Percentiles rank a stretch among this genome's conserved stretches.
These are phyloP conservation scores for Saitozyma sp. DNA, from an alignment of 768 basidiomycete genomes.

Conservation along the genomic window DNA sequence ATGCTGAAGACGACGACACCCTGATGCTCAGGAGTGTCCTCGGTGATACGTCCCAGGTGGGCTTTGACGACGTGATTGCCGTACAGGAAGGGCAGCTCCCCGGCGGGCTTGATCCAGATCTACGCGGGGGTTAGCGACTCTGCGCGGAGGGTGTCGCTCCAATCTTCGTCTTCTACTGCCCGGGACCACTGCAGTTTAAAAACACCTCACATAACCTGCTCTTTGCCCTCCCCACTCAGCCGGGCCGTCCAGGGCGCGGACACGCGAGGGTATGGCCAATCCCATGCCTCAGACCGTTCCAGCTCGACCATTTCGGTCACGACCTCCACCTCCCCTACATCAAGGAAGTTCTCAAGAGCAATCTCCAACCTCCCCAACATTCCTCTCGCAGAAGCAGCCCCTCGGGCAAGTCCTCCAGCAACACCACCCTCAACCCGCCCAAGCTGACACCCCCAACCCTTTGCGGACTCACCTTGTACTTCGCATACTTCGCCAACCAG, in stretches of 20 bases:
- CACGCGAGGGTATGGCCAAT: too few relatives aligned
- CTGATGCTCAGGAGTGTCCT: slow-evolving; percentile 98
- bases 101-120: slow-evolving; percentile 98
- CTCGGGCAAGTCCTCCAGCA: background rate
- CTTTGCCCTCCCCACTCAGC: background rate
- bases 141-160: too few relatives aligned
- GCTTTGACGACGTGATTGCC: slow-evolving; percentile 99
- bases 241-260: too few relatives aligned
- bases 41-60: slow-evolving; percentile 96
- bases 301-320: too few relatives aligned
- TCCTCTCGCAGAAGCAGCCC: too few relatives aligned
- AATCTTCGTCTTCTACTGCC: too few relatives aligned
- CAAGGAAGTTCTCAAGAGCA: background rate
- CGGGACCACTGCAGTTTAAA: background rate
- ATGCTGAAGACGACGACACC: slow-evolving; percentile 96
- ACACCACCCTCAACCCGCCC: background rate
- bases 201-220: background rate
- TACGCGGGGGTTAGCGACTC: background rate
- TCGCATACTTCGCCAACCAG: slow-evolving; percentile 91
- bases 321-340: background rate
- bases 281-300: too few relatives aligned
- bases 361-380: background rate
- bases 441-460: background rate
- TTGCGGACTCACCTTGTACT: slow-evolving; percentile 74
- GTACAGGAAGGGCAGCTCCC: slow-evolving; percentile 98